Evolutionary conservation across 1,284 basidiomycete species (phyloP).

Genomic region (Microbotryum saponariae): DNA sequence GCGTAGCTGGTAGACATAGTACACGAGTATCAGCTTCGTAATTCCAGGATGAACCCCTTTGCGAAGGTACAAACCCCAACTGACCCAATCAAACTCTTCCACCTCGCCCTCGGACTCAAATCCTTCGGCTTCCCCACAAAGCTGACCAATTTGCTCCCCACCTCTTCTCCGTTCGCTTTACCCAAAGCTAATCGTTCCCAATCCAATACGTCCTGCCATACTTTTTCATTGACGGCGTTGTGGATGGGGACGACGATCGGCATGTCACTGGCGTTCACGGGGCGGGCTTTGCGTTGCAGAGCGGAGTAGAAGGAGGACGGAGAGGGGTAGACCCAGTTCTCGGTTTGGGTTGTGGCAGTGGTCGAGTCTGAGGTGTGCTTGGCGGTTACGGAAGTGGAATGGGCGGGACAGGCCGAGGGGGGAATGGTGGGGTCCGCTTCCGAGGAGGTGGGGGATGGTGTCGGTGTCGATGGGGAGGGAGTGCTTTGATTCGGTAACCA

Average conservation of each 20-base stretch:
- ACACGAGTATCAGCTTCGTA: not conserved
- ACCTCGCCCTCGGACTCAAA: slow-evolving; percentile 69
- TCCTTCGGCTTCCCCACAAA: slow-evolving; percentile 74
- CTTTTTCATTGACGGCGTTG: slow-evolving; percentile 96
- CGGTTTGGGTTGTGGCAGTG: slow-evolving; percentile 43
- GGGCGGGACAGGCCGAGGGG: slow-evolving; percentile 18
- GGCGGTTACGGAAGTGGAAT: slow-evolving; percentile 13
- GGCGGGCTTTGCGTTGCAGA: slow-evolving; percentile 87
- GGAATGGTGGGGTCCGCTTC: slow-evolving; percentile 8
- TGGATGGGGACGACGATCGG: slow-evolving; percentile 94
- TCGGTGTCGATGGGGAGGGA: not conserved
- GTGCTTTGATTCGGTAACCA: slow-evolving; percentile 16
- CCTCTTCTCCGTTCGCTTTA: slow-evolving; percentile 56
- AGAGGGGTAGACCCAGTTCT: slow-evolving; percentile 96
- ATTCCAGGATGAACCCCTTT: not conserved
- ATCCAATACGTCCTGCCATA: slow-evolving; percentile 79
- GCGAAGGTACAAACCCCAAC: slow-evolving; percentile 39
- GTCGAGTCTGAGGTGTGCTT: slow-evolving; percentile 3
- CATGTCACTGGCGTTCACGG: slow-evolving; percentile 71
- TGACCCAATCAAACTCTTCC: slow-evolving; percentile 78
- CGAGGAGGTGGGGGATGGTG: slow-evolving; percentile 1
- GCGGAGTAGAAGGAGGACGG: slow-evolving; percentile 94
- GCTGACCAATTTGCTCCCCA: slow-evolving; percentile 59
- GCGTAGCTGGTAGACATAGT: slow-evolving; percentile 57
- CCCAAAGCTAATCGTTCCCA: slow-evolving; percentile 65